A percentile compares a stretch with the other conserved stretches of the same genome.
Conservation (phyloP, 2,329 filamentous ascomycete species). For the Trematosphaeria pertusa region DNA sequence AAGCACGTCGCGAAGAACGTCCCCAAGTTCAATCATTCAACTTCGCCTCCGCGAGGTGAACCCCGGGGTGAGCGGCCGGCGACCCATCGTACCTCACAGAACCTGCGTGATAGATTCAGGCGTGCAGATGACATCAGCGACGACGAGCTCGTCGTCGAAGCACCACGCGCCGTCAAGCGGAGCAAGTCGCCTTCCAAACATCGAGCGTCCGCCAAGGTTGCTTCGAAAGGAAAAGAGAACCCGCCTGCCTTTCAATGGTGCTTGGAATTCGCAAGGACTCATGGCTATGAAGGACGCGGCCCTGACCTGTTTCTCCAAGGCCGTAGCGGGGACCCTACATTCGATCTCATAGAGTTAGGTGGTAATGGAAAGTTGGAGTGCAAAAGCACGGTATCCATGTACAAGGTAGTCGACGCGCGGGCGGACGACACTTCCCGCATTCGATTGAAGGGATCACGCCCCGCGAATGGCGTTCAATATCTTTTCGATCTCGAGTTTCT, state of each 20-base stretch:
- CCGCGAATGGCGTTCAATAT: slow-evolving; percentile 9
- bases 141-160: slow-evolving; percentile 26
- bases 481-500: slow-evolving; percentile 33
- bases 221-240: slow-evolving; percentile 3
- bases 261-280: slow-evolving; percentile 26
- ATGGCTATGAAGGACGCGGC: slow-evolving; percentile 7
- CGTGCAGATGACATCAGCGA: slow-evolving; percentile 16
- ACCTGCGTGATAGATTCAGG: slow-evolving; percentile 23
- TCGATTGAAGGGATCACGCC: slow-evolving; percentile 25
- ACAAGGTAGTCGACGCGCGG: slow-evolving; percentile 16
- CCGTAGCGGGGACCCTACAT: not conserved
- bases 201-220: slow-evolving; percentile 2
- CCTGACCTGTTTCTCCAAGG: slow-evolving; percentile 5
- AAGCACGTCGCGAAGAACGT: too few species aligned
- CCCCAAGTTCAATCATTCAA: slow-evolving; percentile 9
- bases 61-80: slow-evolving; percentile 1
- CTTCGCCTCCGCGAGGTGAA: not conserved
- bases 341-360: slow-evolving; percentile 6
- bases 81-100: not conserved
- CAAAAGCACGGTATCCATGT: slow-evolving; percentile 11
- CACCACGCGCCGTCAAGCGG: not conserved
- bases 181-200: slow-evolving; percentile 7
- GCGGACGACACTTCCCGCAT: slow-evolving; percentile 27
- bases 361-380: slow-evolving; percentile 1
- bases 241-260: slow-evolving; percentile 13